Base-by-base conservation (phyloP, 139 green algal species). In the Chlamydomonas applanata region DNA sequence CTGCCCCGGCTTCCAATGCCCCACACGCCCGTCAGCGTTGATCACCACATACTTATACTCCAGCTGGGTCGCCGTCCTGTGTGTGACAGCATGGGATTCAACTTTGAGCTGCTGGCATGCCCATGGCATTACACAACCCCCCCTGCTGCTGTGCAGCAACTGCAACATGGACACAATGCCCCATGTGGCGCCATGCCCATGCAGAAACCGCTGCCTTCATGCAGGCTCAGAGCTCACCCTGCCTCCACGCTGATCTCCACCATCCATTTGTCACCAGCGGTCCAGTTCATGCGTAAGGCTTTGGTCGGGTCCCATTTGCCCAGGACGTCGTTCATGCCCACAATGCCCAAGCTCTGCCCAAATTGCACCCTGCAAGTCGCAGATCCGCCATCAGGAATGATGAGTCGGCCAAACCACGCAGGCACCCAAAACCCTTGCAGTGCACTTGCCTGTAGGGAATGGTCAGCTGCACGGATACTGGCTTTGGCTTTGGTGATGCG, bases 21-120 rank as follows among this genome's bases (percentile, higher is more conserved):
- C 32, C 22, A 81, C 35, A 1, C 44, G 34, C 0, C 75, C 69
- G 19, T 81, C 66, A 3, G 75, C 36, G 36, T 81, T 81, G 17
- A 76, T 30, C 16, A 81, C 69, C 14, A 76, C 69, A 32, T 81
- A 81, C 61, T 81, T 81, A 46, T 81, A 81, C 25, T 81, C 75
- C 25, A 81, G 34, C 45, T 81, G 69, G 2, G 74, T 60, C 2
- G 45, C 13, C 3, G 62, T 24, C 19, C 40, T 68, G n/a, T n/a
- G n/a, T n/a, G n/a, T n/a, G n/a, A n/a, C n/a, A n/a, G n/a, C n/a
- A n/a, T n/a, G n/a, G n/a, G n/a, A n/a, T n/a, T n/a, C n/a, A n/a
- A n/a, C n/a, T n/a, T n/a, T n/a, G n/a, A n/a, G n/a, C n/a, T n/a
- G n/a, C n/a, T n/a, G n/a, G n/a, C n/a, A n/a, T n/a, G n/a, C n/a